Evolutionary conservation across 2,329 filamentous ascomycete genomes (phyloP), one percentile per base, ranked within the genome.

Genomic region (Camillea tinctor): DNA sequence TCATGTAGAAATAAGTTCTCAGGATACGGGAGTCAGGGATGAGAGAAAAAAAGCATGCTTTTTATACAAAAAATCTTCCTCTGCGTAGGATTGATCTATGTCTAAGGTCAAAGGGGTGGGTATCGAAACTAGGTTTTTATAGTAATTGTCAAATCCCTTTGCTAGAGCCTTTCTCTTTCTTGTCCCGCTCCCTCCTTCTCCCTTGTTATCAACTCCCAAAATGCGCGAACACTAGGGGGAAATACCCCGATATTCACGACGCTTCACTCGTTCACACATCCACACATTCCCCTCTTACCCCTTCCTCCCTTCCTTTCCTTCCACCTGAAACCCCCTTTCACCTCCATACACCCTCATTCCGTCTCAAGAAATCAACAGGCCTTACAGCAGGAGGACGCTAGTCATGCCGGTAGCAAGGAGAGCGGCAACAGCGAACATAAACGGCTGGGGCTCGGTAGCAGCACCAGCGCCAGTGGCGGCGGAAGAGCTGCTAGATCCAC

Each of bases 381-480:
- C 57, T 63, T 65, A 67, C 58, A 67, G 50, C 44, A 67, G 61
- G 40, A 67, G n/a, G n/a, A 63, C 57, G 52, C 64, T 64, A 20
- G 62, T 66, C 59, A 66, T 54, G 50, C 65, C 64, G 11, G 64
- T 66, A 36, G 62, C 64, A 48, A 67, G 40, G 56, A 66, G 61
- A 17, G 64, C 65, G 13, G 64, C 62, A 53, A 59, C 62, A 26
- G 65, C 60, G 24, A 56, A 64, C 49, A 66, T 54, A 60, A 67
- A 64, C 50, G 61, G 57, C 57, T 61, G 60, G 19, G 65, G 65
- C 49, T 54, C 61, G 17, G 60, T 61, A 48, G 63, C 51, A 53
- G 60, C 52, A 50, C 63, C 65, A 54, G 63, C 63, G 22, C 52
- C 51, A 4, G 51, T 62, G 19, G 50, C 57, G 23, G 63, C 59